Conservation (phyloP, 2,329 filamentous ascomycete genomes). For the Colletotrichum salicis region DNA sequence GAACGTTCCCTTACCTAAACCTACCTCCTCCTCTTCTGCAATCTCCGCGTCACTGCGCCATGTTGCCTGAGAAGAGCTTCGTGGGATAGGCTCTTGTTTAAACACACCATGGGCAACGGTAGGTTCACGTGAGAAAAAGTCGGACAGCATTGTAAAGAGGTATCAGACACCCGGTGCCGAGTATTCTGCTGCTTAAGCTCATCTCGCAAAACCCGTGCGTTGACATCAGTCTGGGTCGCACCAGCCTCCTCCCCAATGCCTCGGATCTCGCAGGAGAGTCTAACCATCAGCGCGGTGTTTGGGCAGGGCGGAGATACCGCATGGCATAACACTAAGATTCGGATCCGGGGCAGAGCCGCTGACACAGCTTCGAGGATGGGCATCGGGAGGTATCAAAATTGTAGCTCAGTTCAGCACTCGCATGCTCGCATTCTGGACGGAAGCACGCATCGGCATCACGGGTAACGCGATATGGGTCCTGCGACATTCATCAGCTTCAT, state of each 20-base stretch:
- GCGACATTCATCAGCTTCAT: not conserved
- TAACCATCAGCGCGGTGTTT: not conserved
- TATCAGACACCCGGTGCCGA: not conserved
- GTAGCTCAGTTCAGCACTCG: not conserved
- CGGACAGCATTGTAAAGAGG: not conserved
- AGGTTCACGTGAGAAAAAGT: not conserved
- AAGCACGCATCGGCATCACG: not conserved
- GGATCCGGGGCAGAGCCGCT: not conserved
- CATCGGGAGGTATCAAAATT: not conserved
- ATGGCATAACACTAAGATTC: not conserved
- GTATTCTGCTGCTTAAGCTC: not conserved
- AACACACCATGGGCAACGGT: too few relatives aligned
- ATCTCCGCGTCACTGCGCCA: too few relatives aligned
- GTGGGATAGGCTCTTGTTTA: too few relatives aligned
- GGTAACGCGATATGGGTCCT: not conserved
- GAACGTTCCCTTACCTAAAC: too few relatives aligned
- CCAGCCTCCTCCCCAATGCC: too few relatives aligned
- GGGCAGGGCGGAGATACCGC: not conserved
- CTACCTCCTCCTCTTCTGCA: too few relatives aligned
- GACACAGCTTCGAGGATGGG: not conserved
- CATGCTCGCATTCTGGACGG: accelerated
- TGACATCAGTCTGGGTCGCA: not conserved
- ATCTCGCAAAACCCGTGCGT: not conserved
- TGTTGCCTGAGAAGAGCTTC: too few relatives aligned
- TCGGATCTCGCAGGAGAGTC: not conserved